phyloP scores from a whole-genome alignment of 495 filamentous ascomycete genomes.

The Trichoderma virens region DNA sequence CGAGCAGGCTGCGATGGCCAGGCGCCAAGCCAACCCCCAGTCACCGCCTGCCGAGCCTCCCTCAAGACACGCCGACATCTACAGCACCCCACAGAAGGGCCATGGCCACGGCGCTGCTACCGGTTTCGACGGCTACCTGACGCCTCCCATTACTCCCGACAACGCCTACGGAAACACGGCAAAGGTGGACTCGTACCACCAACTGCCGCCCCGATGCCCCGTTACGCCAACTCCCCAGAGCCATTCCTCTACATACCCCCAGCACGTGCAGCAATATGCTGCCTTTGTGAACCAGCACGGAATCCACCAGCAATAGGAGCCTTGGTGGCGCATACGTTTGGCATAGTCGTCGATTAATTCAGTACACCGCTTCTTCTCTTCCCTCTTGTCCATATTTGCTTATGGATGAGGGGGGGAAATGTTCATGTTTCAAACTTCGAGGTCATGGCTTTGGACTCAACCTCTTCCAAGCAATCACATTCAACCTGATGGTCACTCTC shows the following conservation, averaged over 20 bases:
- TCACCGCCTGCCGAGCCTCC: conserved; percentile 58
- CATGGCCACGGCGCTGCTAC: conserved; percentile 51
- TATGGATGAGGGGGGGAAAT: not conserved
- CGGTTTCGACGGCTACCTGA: conserved; percentile 74
- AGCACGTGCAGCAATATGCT: not conserved
- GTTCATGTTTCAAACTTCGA: conserved; percentile 6
- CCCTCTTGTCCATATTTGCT: not conserved
- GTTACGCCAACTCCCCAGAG: conserved; percentile 44
- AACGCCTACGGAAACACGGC: conserved; percentile 43
- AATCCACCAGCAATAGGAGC: conserved; percentile 3
- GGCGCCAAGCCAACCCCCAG: conserved; percentile 49
- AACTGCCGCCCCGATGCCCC: conserved; percentile 40
- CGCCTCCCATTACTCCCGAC: conserved; percentile 94
- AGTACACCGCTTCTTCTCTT: not conserved
- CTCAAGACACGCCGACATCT: conserved; percentile 47
- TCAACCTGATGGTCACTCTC: conserved; percentile 5
- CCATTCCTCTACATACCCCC: not conserved
- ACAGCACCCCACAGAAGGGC: conserved; percentile 81
- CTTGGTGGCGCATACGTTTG: conserved; percentile 6
- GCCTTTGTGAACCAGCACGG: conserved; percentile 5
- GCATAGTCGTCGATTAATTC: not conserved
- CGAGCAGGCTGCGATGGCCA: conserved; percentile 67
- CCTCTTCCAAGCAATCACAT: conserved; percentile 1
- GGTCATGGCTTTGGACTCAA: not conserved
- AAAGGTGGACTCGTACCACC: conserved; percentile 29